phyloP scores from a whole-genome alignment of 2,329 filamentous ascomycete species.

The Claviceps arundinis region DNA sequence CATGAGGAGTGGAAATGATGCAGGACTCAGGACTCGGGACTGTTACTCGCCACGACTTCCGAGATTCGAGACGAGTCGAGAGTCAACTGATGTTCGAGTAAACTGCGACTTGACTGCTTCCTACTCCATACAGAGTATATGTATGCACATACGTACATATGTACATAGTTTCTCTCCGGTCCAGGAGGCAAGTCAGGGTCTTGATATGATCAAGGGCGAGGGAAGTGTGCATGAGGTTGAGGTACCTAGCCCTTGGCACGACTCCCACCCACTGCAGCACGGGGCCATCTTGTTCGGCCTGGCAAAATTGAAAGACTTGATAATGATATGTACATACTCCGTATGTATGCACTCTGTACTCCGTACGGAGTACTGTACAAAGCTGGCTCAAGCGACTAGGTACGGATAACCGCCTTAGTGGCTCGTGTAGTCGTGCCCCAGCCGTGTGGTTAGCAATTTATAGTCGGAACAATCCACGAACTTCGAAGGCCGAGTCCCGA shows the following conservation, averaged over 20 bases:
- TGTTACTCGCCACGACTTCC: not conserved
- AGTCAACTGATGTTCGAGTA: no score
- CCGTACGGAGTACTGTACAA: not conserved
- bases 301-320: no score
- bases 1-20: not conserved
- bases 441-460: not conserved
- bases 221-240: no score
- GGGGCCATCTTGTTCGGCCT: no score
- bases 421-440: not conserved
- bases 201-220: no score
- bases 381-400: not conserved
- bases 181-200: no score
- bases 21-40: not conserved
- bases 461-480: not conserved
- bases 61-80: not conserved
- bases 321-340: not conserved
- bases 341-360: not conserved
- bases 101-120: not conserved
- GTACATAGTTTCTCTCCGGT: no score
- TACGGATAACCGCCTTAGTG: not conserved
- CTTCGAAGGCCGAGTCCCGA: not conserved
- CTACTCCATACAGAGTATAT: not conserved
- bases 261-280: no score
- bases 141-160: not conserved
- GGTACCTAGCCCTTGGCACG: no score